Evolutionary conservation across 768 basidiomycete genomes (phyloP).

Genomic region (Serendipita sp.): DNA sequence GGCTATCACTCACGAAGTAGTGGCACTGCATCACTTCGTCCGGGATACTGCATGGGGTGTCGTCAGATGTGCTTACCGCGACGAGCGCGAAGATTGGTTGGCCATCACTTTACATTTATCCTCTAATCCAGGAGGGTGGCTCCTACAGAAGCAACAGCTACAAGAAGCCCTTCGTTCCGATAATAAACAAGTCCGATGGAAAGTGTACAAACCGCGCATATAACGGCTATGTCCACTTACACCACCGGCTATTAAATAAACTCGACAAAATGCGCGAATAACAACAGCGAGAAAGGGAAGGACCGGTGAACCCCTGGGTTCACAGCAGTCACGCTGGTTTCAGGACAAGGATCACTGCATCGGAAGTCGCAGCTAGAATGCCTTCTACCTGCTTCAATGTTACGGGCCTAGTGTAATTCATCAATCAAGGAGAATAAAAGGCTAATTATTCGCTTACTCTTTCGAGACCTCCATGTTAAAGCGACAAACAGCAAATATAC

Average conservation of each 20-base stretch:
- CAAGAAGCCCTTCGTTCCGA: not conserved
- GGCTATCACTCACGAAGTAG: not conserved
- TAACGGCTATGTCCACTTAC: not conserved
- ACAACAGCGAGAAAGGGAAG: too few species aligned
- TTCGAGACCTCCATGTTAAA: not conserved
- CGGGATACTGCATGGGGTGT: not conserved
- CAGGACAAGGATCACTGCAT: not conserved
- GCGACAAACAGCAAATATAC: not conserved
- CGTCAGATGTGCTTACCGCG: slow-evolving; percentile 1
- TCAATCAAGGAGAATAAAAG: not conserved
- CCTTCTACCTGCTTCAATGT: not conserved
- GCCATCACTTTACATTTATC: not conserved
- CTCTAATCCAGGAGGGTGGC: not conserved
- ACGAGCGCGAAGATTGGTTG: not conserved
- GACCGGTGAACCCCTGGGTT: not conserved
- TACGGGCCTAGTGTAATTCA: not conserved
- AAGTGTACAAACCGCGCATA: not conserved
- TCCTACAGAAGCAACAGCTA: not conserved
- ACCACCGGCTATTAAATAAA: too few species aligned
- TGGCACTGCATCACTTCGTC: not conserved
- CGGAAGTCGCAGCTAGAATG: not conserved
- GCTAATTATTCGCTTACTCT: too few species aligned
- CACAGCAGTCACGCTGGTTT: not conserved
- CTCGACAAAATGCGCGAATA: too few species aligned
- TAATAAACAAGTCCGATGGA: not conserved